Base-by-base conservation (phyloP, 202 grass and related monocot species). In the Panicum hallii region DNA sequence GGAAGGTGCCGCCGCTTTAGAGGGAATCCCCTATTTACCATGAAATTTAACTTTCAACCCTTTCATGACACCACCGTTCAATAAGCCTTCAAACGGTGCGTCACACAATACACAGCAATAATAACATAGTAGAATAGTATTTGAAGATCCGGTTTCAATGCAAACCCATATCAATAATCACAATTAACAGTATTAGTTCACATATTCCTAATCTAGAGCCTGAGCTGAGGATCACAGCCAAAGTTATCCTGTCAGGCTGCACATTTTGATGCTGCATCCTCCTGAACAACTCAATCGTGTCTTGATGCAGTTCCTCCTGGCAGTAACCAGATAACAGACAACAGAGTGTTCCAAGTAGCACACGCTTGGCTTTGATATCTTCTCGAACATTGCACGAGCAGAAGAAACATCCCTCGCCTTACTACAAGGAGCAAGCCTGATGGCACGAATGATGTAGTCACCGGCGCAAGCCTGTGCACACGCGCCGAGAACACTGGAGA, bases 241-340 rank as follows among this genome's bases (percentile, higher is more conserved):
- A 82, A 79, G 92, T 93, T 71, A 88, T 94, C 45, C 89, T 82
- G 67, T 97, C 92, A 70, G 92, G 85, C 23, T 61, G 74, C 47
- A 93, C 76, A 83, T 90, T 91, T 73, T 85, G 79, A 91, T 91
- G 73, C 67, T 88, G 92, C 95, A 97, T 97, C 68, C 78, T 88
- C 75, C 87, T 86, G 88, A 94, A 94, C 55, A 93, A 88, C n/a
- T 90, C 53, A 6, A 91, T 72, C 28, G 90, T 81, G 69, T 82
- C 79, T 77, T 88, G 79, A 79, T 93, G 85, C 49, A 66, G 68
- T 84, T 94, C 92, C n/a, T 90, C 90, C 65, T 93, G 92, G 72
- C 88, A 82, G 71, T 97, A 94, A 7, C 92, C 95, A 40, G 95
- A 97, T 67, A 97, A 75, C 20, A 40, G 95, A 97, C 63, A 97